Conservation (phyloP, 2,329 filamentous ascomycete genomes). For the Acarospora socialis region DNA sequence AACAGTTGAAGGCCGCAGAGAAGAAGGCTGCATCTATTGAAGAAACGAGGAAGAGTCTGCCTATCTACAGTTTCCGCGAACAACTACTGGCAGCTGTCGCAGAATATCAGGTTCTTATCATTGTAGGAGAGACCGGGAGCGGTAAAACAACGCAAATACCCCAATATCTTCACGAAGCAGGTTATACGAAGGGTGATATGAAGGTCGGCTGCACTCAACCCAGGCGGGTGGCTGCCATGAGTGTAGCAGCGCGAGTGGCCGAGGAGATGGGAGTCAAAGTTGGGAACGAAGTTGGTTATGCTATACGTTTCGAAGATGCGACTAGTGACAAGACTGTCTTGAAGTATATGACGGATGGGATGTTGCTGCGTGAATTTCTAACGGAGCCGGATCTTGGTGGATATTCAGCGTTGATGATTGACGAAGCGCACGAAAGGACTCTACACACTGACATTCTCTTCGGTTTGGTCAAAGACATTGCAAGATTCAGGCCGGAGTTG, state of each 20-base stretch:
- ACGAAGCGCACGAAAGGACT: slow-evolving; percentile 92
- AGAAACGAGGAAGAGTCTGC: slow-evolving; percentile 77
- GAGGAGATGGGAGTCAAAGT: slow-evolving; percentile 86
- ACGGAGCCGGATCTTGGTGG: slow-evolving; percentile 70
- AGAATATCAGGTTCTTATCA: slow-evolving; percentile 73
- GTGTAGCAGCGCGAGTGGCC: slow-evolving; percentile 85
- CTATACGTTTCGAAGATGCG: slow-evolving; percentile 86
- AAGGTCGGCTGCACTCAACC: slow-evolving; percentile 92
- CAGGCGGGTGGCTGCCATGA: slow-evolving; percentile 91
- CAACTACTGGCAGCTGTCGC: slow-evolving; percentile 76
- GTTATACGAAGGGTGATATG: slow-evolving; percentile 68
- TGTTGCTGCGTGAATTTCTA: slow-evolving; percentile 80
- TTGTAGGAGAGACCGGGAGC: slow-evolving; percentile 87
- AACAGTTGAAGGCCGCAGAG: slow-evolving; percentile 77
- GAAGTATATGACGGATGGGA: slow-evolving; percentile 96
- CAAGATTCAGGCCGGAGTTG: slow-evolving; percentile 66
- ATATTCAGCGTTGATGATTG: slow-evolving; percentile 87
- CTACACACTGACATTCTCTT: slow-evolving; percentile 83
- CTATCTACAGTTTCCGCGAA: slow-evolving; percentile 78
- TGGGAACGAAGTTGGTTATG: slow-evolving; percentile 85
- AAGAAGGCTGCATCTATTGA: slow-evolving; percentile 78
- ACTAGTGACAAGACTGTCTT: slow-evolving; percentile 82
- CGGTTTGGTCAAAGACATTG: slow-evolving; percentile 77
- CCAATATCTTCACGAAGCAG: slow-evolving; percentile 84
- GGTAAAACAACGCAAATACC: slow-evolving; percentile 94